phyloP scores from a whole-genome alignment of 495 filamentous ascomycete species.

The Hyaloscypha variabilis region DNA sequence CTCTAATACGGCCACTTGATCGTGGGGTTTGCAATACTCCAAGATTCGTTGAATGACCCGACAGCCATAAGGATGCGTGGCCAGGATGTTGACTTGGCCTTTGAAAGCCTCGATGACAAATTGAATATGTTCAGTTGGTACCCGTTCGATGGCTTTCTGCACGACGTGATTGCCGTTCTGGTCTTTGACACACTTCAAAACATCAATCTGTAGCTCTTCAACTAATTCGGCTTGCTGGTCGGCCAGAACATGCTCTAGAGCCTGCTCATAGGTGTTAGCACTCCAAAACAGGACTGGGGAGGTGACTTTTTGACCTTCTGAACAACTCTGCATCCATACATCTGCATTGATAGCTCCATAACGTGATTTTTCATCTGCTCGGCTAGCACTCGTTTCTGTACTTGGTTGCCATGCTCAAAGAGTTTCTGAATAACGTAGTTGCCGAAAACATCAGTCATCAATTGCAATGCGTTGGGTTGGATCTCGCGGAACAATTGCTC shows the following conservation, averaged over 20 bases:
- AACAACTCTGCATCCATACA: conserved; percentile 95
- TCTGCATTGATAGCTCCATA: conserved; percentile 76
- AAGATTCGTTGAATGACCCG: conserved; percentile 93
- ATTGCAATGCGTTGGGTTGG: conserved; percentile 74
- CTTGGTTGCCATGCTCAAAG: conserved; percentile 94
- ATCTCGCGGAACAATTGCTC: conserved; percentile 92
- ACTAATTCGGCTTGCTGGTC: conserved; percentile 89
- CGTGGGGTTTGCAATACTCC: conserved; percentile 76
- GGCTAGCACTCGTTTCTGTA: conserved; percentile 86
- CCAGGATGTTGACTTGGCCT: conserved; percentile 76
- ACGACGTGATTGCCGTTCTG: conserved; percentile 97
- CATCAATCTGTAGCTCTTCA: conserved; percentile 77
- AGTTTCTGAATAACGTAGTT: conserved; percentile 99
- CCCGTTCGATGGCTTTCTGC: conserved; percentile 90
- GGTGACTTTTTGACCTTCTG: conserved; percentile 68
- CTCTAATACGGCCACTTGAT: conserved; percentile 69
- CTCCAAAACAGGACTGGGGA: neutral
- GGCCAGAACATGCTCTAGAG: conserved; percentile 86
- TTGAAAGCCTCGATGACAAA: conserved; percentile 88
- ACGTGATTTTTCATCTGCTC: conserved; percentile 86
- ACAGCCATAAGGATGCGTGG: conserved; percentile 85
- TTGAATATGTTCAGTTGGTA: conserved; percentile 78
- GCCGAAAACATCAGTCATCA: conserved; percentile 96
- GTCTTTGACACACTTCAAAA: conserved; percentile 81
- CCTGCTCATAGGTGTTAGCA: conserved; percentile 41